A percentile compares a stretch with the other conserved stretches of the same genome.
Evolutionary conservation across 371 early-diverging fungal genomes (phyloP).

Genomic region (Mortierella sp.): DNA sequence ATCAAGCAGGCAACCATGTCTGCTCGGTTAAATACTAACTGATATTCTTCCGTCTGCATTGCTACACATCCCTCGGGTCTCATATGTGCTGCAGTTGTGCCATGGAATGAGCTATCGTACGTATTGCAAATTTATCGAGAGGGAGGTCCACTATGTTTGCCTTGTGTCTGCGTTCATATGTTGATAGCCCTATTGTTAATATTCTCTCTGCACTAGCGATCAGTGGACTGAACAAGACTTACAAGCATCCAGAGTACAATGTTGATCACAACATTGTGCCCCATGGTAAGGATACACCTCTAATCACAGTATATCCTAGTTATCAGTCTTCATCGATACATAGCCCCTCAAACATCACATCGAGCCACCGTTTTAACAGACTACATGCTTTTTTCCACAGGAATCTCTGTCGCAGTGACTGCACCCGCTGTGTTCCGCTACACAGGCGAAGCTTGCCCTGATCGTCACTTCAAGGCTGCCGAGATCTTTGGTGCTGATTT

Average conservation of each 20-base stretch:
- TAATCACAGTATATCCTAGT: too few species aligned
- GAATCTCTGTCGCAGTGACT: constrained; percentile 91
- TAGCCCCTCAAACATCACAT: too few species aligned
- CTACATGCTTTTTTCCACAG: constrained; percentile 59
- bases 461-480: constrained; percentile 89
- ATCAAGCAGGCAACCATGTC: too few species aligned
- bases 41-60: neutral
- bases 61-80: too few species aligned
- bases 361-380: too few species aligned
- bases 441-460: constrained; percentile 83
- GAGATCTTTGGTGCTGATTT: constrained; percentile 72
- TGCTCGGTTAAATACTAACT: constrained; percentile 1
- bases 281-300: constrained; percentile 46
- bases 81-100: constrained; percentile 58
- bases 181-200: too few species aligned
- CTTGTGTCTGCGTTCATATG: too few species aligned
- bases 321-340: constrained; percentile 1
- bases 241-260: constrained; percentile 86
- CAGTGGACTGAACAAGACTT: constrained; percentile 84
- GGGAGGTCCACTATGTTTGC: too few species aligned
- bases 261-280: constrained; percentile 69
- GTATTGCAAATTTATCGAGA: constrained; percentile 55
- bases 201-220: constrained; percentile 76
- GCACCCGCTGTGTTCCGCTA: constrained; percentile 91
- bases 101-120: constrained; percentile 71